Base-by-base conservation (phyloP, 2,329 filamentous ascomycete genomes). In the Claviceps monticola region DNA sequence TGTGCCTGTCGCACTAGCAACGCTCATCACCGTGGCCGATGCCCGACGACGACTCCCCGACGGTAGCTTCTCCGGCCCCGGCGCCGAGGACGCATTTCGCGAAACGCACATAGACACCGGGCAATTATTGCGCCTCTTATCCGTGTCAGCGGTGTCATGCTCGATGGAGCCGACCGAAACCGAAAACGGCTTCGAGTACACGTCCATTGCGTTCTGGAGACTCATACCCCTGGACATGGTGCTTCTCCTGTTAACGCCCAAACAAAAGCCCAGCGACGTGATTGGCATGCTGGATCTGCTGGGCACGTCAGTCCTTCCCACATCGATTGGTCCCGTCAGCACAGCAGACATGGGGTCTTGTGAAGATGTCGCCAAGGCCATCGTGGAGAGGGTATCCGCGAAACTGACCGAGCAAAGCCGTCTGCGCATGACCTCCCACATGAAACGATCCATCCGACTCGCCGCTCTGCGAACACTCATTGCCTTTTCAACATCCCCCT, bases 261-360 rank as follows among this genome's bases (percentile, higher is more conserved):
- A 81, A 51, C 84, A 89, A 54, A 76, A 78, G 1, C 68, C 80
- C 0, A 64, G 71, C 1, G 81, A 88, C 48, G 82, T 86, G 50
- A 67, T 78, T 1, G 71, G 75, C 29, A 83, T 83, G 70, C 68
- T 90, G 8, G 73, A 76, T 26, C 72, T 90, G 47, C 68, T 93
- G 2, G 74, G 75, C 38, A 85, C 83, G 0, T 88, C 85, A 5
- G 74, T 79, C 0, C 71, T 86, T 1, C 67, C 75, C 0, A 68
- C 72, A 1, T 83, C 79, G 1, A 80, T 91, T 48, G 86, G 87
- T 0, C 79, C 84, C 16, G 80, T 88, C 50, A 66, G 67, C 2
- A 65, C 67, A 2, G 64, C 70, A 0, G 68, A 70, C 21, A 65
- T 69, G 36, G 69, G 72, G 13, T 62, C 71, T 16, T 61, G 67